Conservation (phyloP, 2,329 filamentous ascomycete genomes). For the Ophiosphaerella narmari region DNA sequence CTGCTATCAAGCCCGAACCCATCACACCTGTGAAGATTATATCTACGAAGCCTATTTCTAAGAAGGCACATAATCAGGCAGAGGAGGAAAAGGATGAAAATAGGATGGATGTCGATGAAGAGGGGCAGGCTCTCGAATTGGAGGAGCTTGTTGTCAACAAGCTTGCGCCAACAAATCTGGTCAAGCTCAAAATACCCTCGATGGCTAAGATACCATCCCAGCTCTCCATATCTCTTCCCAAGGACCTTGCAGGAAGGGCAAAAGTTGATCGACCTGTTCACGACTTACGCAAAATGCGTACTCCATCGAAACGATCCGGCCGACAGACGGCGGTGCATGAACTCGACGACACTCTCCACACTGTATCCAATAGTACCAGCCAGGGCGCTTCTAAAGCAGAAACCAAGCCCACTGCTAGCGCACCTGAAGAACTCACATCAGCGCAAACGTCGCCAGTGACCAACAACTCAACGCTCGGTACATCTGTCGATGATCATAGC, state of each 20-base stretch:
- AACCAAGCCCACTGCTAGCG: neutral
- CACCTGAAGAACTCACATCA: too few relatives aligned
- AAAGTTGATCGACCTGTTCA: neutral
- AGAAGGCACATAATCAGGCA: neutral
- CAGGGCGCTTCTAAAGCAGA: neutral
- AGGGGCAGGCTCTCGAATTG: neutral
- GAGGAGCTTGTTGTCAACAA: too few relatives aligned
- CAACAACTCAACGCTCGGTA: too few relatives aligned
- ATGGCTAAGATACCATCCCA: neutral
- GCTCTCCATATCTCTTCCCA: neutral
- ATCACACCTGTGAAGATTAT: neutral
- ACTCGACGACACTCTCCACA: neutral
- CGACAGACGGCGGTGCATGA: neutral
- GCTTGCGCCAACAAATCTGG: too few relatives aligned
- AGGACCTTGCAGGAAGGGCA: neutral
- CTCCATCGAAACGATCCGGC: neutral
- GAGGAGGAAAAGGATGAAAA: neutral
- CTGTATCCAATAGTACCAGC: neutral
- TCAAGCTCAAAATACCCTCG: too few relatives aligned
- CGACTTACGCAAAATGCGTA: neutral
- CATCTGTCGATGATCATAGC: too few relatives aligned
- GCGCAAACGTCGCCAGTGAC: too few relatives aligned
- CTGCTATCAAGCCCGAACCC: neutral
- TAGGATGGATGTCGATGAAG: slow-evolving; percentile 1
- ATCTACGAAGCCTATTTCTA: neutral